Evolutionary conservation across 805 yeast species (phyloP).

Genomic region (Candida gorgasii): DNA sequence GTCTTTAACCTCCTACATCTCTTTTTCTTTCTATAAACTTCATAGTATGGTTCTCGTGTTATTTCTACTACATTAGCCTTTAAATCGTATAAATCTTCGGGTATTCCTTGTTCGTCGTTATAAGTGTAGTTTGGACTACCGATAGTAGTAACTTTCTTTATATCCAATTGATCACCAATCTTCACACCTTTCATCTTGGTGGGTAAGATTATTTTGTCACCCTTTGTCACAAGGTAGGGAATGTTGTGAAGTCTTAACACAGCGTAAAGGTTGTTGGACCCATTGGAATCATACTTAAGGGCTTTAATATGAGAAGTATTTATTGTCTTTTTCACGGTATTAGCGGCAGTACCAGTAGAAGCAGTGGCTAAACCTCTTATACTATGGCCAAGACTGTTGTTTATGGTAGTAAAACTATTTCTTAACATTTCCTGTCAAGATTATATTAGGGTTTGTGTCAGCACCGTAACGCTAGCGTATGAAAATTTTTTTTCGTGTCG

Average conservation of each 20-base stretch:
- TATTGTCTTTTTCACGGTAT: no score
- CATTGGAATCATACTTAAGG: slow-evolving; percentile 63
- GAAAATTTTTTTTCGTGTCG: slow-evolving; percentile 8
- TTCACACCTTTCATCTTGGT: slow-evolving; percentile 72
- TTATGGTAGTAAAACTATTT: not conserved
- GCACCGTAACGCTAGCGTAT: not conserved
- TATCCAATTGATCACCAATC: slow-evolving; percentile 78
- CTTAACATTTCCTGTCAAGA: not conserved
- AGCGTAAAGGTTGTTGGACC: slow-evolving; percentile 65
- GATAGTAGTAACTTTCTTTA: slow-evolving; percentile 74
- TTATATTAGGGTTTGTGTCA: not conserved
- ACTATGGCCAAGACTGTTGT: not conserved
- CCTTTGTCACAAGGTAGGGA: slow-evolving; percentile 86
- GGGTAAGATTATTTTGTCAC: slow-evolving; percentile 82
- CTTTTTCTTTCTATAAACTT: slow-evolving; percentile 55
- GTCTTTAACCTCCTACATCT: slow-evolving; percentile 80
- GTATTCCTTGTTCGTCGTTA: slow-evolving; percentile 27
- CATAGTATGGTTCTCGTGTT: slow-evolving; percentile 74
- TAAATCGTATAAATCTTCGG: slow-evolving; percentile 48
- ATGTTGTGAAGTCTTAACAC: slow-evolving; percentile 77
- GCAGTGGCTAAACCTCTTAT: slow-evolving; percentile 6
- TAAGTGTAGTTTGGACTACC: slow-evolving; percentile 79
- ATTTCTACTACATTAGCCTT: slow-evolving; percentile 84
- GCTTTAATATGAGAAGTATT: slow-evolving; percentile 1
- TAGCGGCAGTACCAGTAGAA: no score